A percentile compares a stretch with the other conserved stretches of the same genome.
Conservation (phyloP, 495 filamentous ascomycete species). For the Chaetomidium leptoderma region DNA sequence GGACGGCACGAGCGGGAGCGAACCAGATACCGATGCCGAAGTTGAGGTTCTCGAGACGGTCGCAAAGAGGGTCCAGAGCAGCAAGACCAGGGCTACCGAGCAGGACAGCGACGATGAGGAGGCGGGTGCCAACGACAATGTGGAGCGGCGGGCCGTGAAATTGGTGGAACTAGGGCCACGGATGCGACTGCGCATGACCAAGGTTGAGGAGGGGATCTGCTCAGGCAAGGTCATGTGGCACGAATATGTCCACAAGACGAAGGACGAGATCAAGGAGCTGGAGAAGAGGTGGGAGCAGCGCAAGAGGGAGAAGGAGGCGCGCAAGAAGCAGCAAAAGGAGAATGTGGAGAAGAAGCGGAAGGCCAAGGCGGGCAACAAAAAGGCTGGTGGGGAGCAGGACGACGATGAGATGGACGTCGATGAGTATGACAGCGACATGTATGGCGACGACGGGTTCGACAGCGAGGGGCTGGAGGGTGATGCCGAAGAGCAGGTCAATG, state of each 20-base stretch:
- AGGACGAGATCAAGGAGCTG: slow-evolving; percentile 66
- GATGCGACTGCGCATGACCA: slow-evolving; percentile 82
- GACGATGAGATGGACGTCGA: slow-evolving; percentile 59
- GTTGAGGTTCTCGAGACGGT: slow-evolving; percentile 80
- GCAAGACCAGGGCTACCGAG: slow-evolving; percentile 46
- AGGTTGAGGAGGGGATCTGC: slow-evolving; percentile 94
- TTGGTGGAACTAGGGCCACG: slow-evolving; percentile 88
- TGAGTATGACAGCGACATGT: slow-evolving; percentile 49
- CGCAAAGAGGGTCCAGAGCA: slow-evolving; percentile 64
- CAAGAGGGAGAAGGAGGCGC: slow-evolving; percentile 73
- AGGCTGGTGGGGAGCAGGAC: slow-evolving; percentile 52
- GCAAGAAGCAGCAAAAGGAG: slow-evolving; percentile 74
- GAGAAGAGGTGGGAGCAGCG: slow-evolving; percentile 76
- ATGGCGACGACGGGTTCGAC: slow-evolving; percentile 53
- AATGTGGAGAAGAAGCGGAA: slow-evolving; percentile 81
- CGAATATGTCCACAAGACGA: slow-evolving; percentile 80
- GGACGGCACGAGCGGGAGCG: slow-evolving; percentile 75
- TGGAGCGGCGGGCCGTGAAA: slow-evolving; percentile 84
- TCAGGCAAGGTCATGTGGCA: slow-evolving; percentile 96
- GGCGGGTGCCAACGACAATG: slow-evolving; percentile 37
- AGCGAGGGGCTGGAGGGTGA: slow-evolving; percentile 54
- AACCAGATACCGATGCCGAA: slow-evolving; percentile 90
- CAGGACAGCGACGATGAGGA: slow-evolving; percentile 31
- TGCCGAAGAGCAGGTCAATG: slow-evolving; percentile 55
- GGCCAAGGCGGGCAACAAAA: slow-evolving; percentile 49